Conservation (phyloP, 495 filamentous ascomycete genomes). For the Xylaria palmicola region DNA sequence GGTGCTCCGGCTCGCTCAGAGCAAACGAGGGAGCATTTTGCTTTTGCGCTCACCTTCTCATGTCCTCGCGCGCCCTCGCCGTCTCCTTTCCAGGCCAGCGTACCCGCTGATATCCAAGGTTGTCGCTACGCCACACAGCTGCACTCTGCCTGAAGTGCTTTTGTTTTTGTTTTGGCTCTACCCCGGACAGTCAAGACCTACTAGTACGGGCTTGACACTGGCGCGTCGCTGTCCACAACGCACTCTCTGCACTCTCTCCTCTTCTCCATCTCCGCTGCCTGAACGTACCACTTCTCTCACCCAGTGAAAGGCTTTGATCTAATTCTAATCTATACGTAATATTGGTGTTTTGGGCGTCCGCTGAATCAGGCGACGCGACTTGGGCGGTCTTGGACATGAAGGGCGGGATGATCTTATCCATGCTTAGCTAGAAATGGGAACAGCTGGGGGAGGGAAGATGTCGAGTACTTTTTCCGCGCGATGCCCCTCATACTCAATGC, state of each 20-base stretch:
- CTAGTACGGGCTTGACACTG: not conserved
- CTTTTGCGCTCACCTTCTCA: too few species aligned
- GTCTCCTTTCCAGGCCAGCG: not conserved
- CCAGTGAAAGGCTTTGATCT: not conserved
- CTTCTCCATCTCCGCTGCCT: not conserved
- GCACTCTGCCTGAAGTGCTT: not conserved
- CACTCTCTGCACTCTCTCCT: not conserved
- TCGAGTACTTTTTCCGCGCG: not conserved
- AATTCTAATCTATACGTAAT: not conserved
- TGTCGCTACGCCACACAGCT: conserved; percentile 1
- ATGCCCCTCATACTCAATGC: conserved; percentile 8
- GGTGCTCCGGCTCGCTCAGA: conserved; percentile 1
- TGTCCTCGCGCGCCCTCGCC: too few species aligned
- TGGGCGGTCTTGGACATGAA: not conserved
- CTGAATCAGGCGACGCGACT: conserved; percentile 1
- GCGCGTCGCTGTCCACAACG: not conserved
- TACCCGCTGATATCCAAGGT: not conserved
- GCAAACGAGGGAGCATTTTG: not conserved
- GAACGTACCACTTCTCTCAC: not conserved
- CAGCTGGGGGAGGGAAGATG: not conserved
- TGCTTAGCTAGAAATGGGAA: not conserved
- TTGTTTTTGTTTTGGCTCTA: not conserved
- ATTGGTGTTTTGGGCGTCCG: not conserved
- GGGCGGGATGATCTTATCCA: not conserved
- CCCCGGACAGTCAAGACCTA: not conserved